These are phyloP conservation scores for Yueomyces sp. DNA, from an alignment of 805 yeast genomes.

Conservation along the genomic window DNA sequence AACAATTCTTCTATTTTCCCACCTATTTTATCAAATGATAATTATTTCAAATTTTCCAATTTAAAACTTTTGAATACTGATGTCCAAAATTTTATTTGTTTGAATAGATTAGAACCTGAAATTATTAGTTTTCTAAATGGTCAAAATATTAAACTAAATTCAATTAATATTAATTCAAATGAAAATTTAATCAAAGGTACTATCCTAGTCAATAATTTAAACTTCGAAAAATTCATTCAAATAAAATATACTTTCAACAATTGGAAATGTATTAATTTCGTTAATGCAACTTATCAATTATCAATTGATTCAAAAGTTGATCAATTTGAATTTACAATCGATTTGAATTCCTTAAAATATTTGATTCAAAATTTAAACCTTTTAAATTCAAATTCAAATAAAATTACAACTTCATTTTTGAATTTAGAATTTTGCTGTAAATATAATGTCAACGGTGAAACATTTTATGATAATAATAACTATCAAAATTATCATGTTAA, in stretches of 20 bases:
- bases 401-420: neutral
- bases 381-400: neutral
- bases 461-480: conserved; percentile 24
- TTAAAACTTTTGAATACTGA: conserved; percentile 2
- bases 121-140: neutral
- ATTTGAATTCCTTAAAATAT: conserved; percentile 17
- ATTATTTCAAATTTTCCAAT: neutral
- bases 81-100: neutral
- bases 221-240: conserved; percentile 22
- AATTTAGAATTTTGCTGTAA: conserved; percentile 16
- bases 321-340: conserved; percentile 20
- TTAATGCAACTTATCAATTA: conserved; percentile 14
- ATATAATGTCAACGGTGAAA: conserved; percentile 22
- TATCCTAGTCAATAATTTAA: conserved; percentile 20
- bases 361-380: conserved; percentile 1
- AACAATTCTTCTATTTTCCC: neutral
- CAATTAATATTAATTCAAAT: conserved; percentile 2
- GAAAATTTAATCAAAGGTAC: conserved; percentile 14
- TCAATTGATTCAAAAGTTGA: conserved; percentile 17
- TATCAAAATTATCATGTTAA: conserved; percentile 20
- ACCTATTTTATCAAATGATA: neutral
- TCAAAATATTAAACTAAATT: conserved; percentile 10
- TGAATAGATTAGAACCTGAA: neutral
- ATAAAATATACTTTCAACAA: conserved; percentile 22
- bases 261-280: conserved; percentile 23